Evolutionary conservation across 2,329 filamentous ascomycete genomes (phyloP).

Genomic region (Lachnellula subtilissima): DNA sequence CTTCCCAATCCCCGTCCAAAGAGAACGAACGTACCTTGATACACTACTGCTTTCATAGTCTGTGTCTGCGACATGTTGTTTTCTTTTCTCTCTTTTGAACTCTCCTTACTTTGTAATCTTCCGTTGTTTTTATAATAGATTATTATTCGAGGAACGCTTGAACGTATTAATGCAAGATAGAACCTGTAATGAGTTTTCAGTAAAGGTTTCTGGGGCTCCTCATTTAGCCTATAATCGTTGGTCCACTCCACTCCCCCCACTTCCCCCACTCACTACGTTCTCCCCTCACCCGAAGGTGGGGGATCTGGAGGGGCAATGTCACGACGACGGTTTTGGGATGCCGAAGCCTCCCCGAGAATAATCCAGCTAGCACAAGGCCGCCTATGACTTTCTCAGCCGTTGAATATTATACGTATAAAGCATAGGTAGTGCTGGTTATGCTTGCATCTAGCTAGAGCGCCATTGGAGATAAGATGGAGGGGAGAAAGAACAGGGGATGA

Average conservation of each 20-base stretch:
- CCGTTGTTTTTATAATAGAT: too few relatives aligned
- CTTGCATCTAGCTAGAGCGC: constrained; percentile 10
- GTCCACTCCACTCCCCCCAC: too few relatives aligned
- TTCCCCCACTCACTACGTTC: too few relatives aligned
- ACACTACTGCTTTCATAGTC: constrained; percentile 25
- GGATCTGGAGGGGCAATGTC: background rate
- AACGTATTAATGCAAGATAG: too few relatives aligned
- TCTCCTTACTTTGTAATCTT: background rate
- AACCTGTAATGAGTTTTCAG: background rate
- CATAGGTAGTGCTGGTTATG: constrained; percentile 10
- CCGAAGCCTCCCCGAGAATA: too few relatives aligned
- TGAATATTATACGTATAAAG: constrained; percentile 22
- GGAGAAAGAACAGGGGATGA: background rate
- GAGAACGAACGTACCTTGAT: constrained; percentile 15
- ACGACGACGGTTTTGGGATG: too few relatives aligned
- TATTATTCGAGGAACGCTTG: too few relatives aligned
- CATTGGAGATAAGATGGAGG: background rate
- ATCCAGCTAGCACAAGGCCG: too few relatives aligned
- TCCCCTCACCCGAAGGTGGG: too few relatives aligned
- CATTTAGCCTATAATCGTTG: background rate
- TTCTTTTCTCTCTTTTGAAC: background rate
- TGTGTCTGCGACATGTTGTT: constrained; percentile 18
- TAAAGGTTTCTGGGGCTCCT: background rate
- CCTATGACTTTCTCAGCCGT: background rate
- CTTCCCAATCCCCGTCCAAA: background rate